phyloP scores from a whole-genome alignment of 2,329 filamentous ascomycete genomes.

The Epichloe sp. region DNA sequence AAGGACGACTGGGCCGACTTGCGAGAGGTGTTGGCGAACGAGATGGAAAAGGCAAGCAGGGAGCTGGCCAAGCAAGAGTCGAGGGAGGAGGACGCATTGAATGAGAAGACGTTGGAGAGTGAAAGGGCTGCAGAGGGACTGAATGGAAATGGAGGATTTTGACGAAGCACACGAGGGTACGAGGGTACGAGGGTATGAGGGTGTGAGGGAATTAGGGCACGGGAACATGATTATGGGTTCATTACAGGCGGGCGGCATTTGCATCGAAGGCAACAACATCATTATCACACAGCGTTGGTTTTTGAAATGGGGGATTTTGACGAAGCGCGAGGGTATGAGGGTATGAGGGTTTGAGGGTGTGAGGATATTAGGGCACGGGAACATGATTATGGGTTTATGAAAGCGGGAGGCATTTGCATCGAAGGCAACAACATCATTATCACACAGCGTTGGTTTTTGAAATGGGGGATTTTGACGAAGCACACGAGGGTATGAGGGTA shows the following conservation, averaged over 20 bases:
- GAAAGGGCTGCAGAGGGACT: background rate
- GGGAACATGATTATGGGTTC: background rate
- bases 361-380: background rate
- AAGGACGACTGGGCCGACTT: background rate
- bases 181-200: background rate
- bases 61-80: background rate
- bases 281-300: background rate
- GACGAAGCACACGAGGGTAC: background rate
- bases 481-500: too few relatives aligned
- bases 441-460: background rate
- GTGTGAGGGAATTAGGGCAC: background rate
- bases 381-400: background rate
- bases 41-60: background rate
- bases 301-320: background rate
- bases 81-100: background rate
- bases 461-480: too few relatives aligned
- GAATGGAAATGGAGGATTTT: background rate
- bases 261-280: background rate
- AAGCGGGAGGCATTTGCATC: background rate
- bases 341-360: too few relatives aligned
- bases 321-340: background rate
- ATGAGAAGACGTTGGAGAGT: background rate
- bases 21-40: background rate
- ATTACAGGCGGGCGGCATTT: background rate
- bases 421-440: background rate